These are phyloP conservation scores for Xylaria longipes DNA, from an alignment of 495 filamentous ascomycete species.

Conservation along the genomic window DNA sequence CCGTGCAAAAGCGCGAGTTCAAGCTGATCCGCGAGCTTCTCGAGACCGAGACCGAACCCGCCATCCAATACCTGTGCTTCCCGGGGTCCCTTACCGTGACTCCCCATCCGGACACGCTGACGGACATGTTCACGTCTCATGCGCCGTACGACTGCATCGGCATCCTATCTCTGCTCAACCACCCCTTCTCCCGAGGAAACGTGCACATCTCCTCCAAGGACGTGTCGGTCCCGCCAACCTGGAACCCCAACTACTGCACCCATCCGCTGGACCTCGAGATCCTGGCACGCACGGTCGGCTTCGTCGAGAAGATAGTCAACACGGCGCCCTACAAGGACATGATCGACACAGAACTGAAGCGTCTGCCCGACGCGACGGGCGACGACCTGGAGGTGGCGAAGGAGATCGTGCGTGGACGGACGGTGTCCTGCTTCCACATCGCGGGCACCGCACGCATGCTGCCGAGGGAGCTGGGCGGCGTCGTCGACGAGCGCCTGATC, in stretches of 20 bases:
- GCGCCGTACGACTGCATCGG: constrained; percentile 49
- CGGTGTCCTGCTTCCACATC: constrained; percentile 49
- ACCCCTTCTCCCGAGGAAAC: constrained; percentile 63
- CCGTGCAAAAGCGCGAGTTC: constrained; percentile 33
- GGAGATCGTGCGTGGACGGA: constrained; percentile 44
- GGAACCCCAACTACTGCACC: constrained; percentile 62
- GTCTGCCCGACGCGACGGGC: constrained; percentile 32
- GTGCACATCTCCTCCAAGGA: constrained; percentile 59
- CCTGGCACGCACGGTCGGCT: constrained; percentile 53
- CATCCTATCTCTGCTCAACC: constrained; percentile 49
- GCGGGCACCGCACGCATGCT: constrained; percentile 48
- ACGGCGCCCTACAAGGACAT: constrained; percentile 47
- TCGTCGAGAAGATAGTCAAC: constrained; percentile 52
- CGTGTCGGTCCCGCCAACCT: constrained; percentile 44
- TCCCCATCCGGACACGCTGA: constrained; percentile 40
- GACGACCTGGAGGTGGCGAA: constrained; percentile 45
- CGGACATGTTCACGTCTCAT: constrained; percentile 41
- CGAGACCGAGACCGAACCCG: constrained; percentile 35
- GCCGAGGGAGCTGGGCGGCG: constrained; percentile 46
- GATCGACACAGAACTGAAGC: constrained; percentile 42
- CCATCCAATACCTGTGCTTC: constrained; percentile 49
- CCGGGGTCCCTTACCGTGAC: constrained; percentile 45
- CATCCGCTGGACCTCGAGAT: constrained; percentile 59
- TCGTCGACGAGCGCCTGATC: constrained; percentile 48
- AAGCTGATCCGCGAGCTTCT: constrained; percentile 41